Evolutionary conservation across 805 yeast genomes (phyloP), one percentile per base, ranked within the genome.

Genomic region (Candida qinlingensis): DNA sequence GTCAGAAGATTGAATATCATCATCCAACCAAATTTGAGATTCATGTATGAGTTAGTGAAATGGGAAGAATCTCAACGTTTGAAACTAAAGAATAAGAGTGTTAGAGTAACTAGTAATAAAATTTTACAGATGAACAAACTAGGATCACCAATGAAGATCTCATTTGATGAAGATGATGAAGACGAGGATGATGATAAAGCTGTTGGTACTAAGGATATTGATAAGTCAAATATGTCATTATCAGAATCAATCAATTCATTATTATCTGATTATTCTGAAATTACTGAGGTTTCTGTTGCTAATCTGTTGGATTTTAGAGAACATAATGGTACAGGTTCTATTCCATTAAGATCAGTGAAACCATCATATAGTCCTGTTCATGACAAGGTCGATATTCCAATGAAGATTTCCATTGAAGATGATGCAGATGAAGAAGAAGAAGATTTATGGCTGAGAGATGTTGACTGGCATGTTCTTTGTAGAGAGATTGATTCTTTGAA

Each of bases 21-120:
- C 33, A 92, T 92, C 54, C 98, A 92, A 66, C 98, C 98, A 11
- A 92, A 90, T 63, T 71, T 92, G 62, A 79, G 92, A 63, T 83
- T 92, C 62, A 86, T 90, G 89, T 92, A 89, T 65, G 97, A 91
- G 61, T 71, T 92, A 52, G 80, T 88, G 64, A 84, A 83, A 63
- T 79, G 81, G 81, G 85, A 80, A 40, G 76, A 72, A 47, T 48
- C 49, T 41, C 58, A 54, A 35, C 54, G 60, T 39, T 37, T 51
- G 27, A 45, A 37, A n/a, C 35, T 29, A n/a, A 47, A 39, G 35
- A 42, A 45, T 12, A 37, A 44, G 28, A 25, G 19, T 9, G 7
- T 27, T 13, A 7, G 7, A 13, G 37, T 27, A 13, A 25, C 25
- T 11, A 39, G 7, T 34, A 13, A 19, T 30, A 27, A 28, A n/a